Percentiles rank a stretch among this genome's conserved stretches.
Evolutionary conservation across 768 basidiomycete genomes (phyloP).

Genomic region (Lentinula lateritia): DNA sequence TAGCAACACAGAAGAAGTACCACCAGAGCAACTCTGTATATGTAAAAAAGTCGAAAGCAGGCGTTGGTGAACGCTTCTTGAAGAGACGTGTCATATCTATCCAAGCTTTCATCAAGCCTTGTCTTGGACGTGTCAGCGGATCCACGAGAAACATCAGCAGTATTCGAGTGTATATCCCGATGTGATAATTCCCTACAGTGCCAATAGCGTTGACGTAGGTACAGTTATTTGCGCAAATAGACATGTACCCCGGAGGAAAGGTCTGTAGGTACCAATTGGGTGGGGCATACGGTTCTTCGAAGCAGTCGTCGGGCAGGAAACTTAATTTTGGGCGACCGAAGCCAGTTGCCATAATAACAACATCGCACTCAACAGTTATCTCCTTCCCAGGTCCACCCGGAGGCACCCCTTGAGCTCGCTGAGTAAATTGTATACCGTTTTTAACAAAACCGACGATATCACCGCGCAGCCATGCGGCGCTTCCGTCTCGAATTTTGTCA

Average conservation of each 20-base stretch:
- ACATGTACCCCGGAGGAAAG: constrained; percentile 51
- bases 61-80: constrained; percentile 24
- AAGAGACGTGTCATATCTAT: constrained; percentile 47
- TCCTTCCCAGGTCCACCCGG: constrained; percentile 26
- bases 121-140: constrained; percentile 33
- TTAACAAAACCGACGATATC: constrained; percentile 34
- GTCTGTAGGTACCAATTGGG: constrained; percentile 51
- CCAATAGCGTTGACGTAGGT: constrained; percentile 45
- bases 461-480: constrained; percentile 42
- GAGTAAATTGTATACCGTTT: constrained; percentile 29
- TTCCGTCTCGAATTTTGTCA: constrained; percentile 32
- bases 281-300: constrained; percentile 45
- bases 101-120: constrained; percentile 52
- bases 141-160: constrained; percentile 45
- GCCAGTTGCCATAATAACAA: constrained; percentile 49
- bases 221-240: constrained; percentile 45
- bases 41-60: constrained; percentile 45
- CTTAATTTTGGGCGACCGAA: constrained; percentile 39
- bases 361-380: constrained; percentile 34
- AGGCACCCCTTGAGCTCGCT: constrained; percentile 27
- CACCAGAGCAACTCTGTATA: constrained; percentile 38
- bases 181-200: constrained; percentile 33
- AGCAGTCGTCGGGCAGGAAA: constrained; percentile 42
- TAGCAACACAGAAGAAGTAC: constrained; percentile 7
- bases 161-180: constrained; percentile 50